Evolutionary conservation across 805 yeast species (phyloP), one percentile per base, ranked within the genome.

Genomic region (Sporopachydermia quercuum): DNA sequence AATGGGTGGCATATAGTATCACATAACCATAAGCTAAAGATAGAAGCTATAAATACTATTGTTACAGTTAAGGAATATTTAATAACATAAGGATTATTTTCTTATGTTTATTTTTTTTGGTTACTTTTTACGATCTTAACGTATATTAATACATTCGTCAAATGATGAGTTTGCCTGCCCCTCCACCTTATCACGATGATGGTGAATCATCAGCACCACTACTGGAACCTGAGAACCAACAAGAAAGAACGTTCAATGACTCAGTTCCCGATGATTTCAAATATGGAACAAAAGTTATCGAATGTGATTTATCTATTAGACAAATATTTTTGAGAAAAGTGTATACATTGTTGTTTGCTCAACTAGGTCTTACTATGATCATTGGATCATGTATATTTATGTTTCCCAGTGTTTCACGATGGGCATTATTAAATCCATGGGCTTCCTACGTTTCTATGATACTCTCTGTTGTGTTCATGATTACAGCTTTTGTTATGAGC

Each of bases 271-370:
- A 84, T 48, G 94, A 83, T 57, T 85, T 84, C 71, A 85, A 84
- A 55, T 83, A 78, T 57, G 73, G 80, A 27, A 79, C 80, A 4
- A 69, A 71, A 39, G 93, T 85, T 16, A 73, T 85, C 3, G 76
- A 80, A 19, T 83, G 94, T 58, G 82, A 79, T 43, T 61, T 82
- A 39, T 74, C 79, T 13, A 66, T 85, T 34, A 73, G 95, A 49
- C 81, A 78, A 47, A 68, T 76, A 55, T 85, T 85, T 49, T 62
- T 82, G 48, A 69, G 86, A 43, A 81, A 80, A 52, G 96, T 85
- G 5, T 86, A 84, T 57, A 63, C 84, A 4, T 65, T 86, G 37
- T 65, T 85, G 38, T 56, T 76, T 8, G 58, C 68, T 3, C 96
- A 85, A 57, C 54, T 85, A 30, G 54, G 75, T 19, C 58, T 65